Base-by-base conservation (phyloP, 352 stramenopile species). In the Globisporangium viniferum region DNA sequence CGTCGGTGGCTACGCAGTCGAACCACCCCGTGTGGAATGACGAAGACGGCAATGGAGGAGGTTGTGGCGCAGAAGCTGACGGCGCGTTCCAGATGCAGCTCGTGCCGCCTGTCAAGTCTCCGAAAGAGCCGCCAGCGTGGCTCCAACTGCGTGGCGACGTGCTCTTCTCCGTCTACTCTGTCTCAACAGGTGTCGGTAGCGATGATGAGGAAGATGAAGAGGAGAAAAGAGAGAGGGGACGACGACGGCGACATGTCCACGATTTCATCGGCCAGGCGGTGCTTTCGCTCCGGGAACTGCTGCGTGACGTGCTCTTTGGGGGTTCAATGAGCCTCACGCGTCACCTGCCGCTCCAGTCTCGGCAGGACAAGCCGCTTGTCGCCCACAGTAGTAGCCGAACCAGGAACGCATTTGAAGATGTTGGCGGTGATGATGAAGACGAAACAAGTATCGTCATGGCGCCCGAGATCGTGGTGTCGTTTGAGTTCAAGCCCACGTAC, bases 201-300 rank as follows among this genome's bases (percentile, higher is more conserved):
- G 49, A 15, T 33, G 46, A 44, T 56, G 33, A 1, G 2, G 36
- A 66, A 24, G 8, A 67, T 39, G 5, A 12, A 61, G 29, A 27
- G 14, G 18, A 41, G 41, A 14, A 59, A 6, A 9, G 5, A 24
- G 15, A 20, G 2, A 31, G 24, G 3, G 1, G 18, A 3, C 24
- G 46, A 2, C 35, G 36, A 2, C 35, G 36, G 2, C 61, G 22
- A 31, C 55, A 63, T 10, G 65, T 59, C 0, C 79, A 76, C 49
- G 79, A 86, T 12, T 87, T 91, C 46, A 75, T 93, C 24, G 82
- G 79, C 6, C 82, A 93, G 62, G 75, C 78, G 3, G 75, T 70
- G 0, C 22, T 93, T 33, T 71, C 82, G 1, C 63, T 93, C 0
- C 51, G 59, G 39, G 69, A 63, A 35, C 39, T 92, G 4, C 62